Percentiles rank a stretch among this genome's conserved stretches.
These are phyloP conservation scores for Salix exigua DNA, from an alignment of 345 rosid species.

Conservation along the genomic window DNA sequence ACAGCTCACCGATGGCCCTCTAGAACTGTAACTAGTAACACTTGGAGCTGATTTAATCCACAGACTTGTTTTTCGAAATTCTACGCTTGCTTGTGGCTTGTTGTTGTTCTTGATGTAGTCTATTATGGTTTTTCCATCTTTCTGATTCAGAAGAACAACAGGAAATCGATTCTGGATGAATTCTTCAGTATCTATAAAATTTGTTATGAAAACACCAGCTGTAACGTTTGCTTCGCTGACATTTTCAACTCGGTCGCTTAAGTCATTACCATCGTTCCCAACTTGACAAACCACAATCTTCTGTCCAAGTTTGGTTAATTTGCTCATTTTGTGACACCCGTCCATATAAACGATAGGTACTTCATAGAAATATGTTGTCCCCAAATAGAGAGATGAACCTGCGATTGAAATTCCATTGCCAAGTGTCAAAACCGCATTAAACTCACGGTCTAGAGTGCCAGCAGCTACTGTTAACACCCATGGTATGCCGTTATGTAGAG, in stretches of 20 bases:
- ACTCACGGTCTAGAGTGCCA: slow-evolving; percentile 33
- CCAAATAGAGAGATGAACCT: slow-evolving; percentile 32
- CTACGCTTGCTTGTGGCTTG: slow-evolving; percentile 33
- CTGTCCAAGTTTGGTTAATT: slow-evolving; percentile 19
- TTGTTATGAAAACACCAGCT: slow-evolving; percentile 46
- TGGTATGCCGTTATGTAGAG: slow-evolving; percentile 37
- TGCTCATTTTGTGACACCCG: slow-evolving; percentile 21
- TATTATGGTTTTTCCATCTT: slow-evolving; percentile 27
- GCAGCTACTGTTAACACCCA: slow-evolving; percentile 44
- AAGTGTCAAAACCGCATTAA: slow-evolving; percentile 22
- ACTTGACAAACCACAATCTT: slow-evolving; percentile 49
- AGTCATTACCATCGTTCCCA: slow-evolving; percentile 11
- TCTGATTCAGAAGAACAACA: slow-evolving; percentile 25
- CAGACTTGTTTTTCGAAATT: slow-evolving; percentile 31
- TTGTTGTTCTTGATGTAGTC: slow-evolving; percentile 34
- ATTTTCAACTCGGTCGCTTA: slow-evolving; percentile 26
- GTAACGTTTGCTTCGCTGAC: slow-evolving; percentile 16
- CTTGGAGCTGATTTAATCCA: slow-evolving; percentile 39
- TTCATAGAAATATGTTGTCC: slow-evolving; percentile 11
- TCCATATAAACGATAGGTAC: slow-evolving; percentile 39
- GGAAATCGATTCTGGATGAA: slow-evolving; percentile 26
- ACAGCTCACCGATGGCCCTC: slow-evolving; percentile 56
- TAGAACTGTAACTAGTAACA: slow-evolving; percentile 46
- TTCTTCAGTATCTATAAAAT: slow-evolving; percentile 14
- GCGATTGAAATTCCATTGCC: slow-evolving; percentile 22